phyloP scores from a whole-genome alignment of 2,329 filamentous ascomycete genomes.

The Fusarium dimerum region DNA sequence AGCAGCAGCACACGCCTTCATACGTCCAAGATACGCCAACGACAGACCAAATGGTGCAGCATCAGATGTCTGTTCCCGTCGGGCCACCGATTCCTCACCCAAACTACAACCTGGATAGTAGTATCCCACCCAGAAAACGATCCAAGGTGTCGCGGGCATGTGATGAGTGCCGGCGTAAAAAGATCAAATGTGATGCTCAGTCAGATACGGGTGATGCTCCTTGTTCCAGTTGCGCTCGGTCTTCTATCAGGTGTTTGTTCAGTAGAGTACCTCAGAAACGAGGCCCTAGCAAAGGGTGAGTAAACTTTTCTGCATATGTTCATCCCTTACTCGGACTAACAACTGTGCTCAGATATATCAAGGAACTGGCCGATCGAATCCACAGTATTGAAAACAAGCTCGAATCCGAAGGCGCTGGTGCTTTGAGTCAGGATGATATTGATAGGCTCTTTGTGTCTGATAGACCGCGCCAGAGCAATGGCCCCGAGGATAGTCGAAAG shows the following conservation, averaged over 20 bases:
- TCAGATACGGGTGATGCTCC: slow-evolving; percentile 72
- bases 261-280: slow-evolving; percentile 86
- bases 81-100: slow-evolving; percentile 39
- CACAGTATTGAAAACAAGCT: slow-evolving; percentile 81
- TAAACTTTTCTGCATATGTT: slow-evolving; percentile 8
- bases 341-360: slow-evolving; percentile 70
- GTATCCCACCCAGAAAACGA: slow-evolving; percentile 70
- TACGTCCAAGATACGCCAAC: slow-evolving; percentile 41
- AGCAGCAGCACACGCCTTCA: slow-evolving; percentile 37
- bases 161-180: slow-evolving; percentile 86
- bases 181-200: slow-evolving; percentile 84
- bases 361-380: slow-evolving; percentile 83
- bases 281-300: slow-evolving; percentile 83
- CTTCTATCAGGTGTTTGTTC: slow-evolving; percentile 77
- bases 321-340: background rate
- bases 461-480: slow-evolving; percentile 34
- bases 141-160: slow-evolving; percentile 88
- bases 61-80: slow-evolving; percentile 38
- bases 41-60: slow-evolving; percentile 39
- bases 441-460: slow-evolving; percentile 43
- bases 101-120: slow-evolving; percentile 50
- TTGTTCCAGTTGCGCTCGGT: slow-evolving; percentile 80
- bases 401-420: slow-evolving; percentile 45
- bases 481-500: slow-evolving; percentile 41
- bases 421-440: slow-evolving; percentile 46